Conservation (phyloP, 345 rosid genomes). For the Schrenkiella parvula region DNA sequence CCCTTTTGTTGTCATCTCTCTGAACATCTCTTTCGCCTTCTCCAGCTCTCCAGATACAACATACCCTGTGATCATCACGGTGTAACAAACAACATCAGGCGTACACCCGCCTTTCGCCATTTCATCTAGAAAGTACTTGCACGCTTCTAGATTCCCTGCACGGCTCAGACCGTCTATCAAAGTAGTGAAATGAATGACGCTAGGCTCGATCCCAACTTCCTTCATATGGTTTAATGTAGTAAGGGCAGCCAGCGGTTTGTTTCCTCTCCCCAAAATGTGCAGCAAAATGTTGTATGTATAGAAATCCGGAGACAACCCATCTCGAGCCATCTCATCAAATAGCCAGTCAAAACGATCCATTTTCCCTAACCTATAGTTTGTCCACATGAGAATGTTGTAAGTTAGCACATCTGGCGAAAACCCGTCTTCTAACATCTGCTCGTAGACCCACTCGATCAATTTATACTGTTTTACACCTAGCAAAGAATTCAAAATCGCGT, state of each 20-base stretch:
- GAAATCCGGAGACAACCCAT: slow-evolving; percentile 61
- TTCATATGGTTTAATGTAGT: slow-evolving; percentile 77
- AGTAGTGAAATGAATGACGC: slow-evolving; percentile 72
- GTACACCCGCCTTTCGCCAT: slow-evolving; percentile 59
- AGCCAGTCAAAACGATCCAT: slow-evolving; percentile 56
- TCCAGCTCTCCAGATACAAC: slow-evolving; percentile 61
- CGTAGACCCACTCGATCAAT: slow-evolving; percentile 86
- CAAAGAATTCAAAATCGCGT: slow-evolving; percentile 65
- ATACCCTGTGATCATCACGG: slow-evolving; percentile 79
- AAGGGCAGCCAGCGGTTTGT: slow-evolving; percentile 77
- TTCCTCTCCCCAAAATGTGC: slow-evolving; percentile 78
- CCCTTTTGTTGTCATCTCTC: slow-evolving; percentile 60
- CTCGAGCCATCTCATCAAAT: slow-evolving; percentile 72
- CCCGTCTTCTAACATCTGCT: slow-evolving; percentile 66
- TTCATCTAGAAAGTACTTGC: slow-evolving; percentile 70
- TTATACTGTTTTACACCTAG: slow-evolving; percentile 53
- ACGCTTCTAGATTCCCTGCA: slow-evolving; percentile 79
- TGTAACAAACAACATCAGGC: slow-evolving; percentile 84
- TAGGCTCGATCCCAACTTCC: slow-evolving; percentile 61
- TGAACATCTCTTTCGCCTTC: slow-evolving; percentile 60
- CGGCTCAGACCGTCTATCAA: slow-evolving; percentile 89
- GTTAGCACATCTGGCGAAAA: slow-evolving; percentile 59
- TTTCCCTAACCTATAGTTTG: slow-evolving; percentile 71
- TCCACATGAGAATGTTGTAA: slow-evolving; percentile 67
- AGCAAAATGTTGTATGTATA: slow-evolving; percentile 81